These are phyloP conservation scores for Peronosclerospora sorghi DNA, from an alignment of 352 stramenopile species.

Conservation along the genomic window DNA sequence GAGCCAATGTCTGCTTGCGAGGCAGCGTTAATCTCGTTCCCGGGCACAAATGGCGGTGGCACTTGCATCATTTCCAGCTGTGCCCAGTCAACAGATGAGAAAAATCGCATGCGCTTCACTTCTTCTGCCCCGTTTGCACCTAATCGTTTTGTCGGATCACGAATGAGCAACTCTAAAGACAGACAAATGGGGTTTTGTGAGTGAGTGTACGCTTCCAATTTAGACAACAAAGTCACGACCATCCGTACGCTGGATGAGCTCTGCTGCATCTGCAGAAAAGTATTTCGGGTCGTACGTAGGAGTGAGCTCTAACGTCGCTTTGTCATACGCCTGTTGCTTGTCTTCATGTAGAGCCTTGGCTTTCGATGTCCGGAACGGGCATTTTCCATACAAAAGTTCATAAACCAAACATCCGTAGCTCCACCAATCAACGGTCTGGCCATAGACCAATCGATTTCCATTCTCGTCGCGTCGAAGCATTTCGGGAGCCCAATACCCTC, in stretches of 20 bases:
- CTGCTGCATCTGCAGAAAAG: constrained; percentile 62
- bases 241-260: constrained; percentile 60
- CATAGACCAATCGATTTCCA: constrained; percentile 91
- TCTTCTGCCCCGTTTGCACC: constrained; percentile 60
- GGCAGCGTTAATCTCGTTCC: constrained; percentile 79
- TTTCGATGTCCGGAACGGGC: constrained; percentile 93
- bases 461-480: constrained; percentile 88
- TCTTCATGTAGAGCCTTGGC: constrained; percentile 88
- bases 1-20: constrained; percentile 72
- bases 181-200: background rate
- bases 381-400: constrained; percentile 94
- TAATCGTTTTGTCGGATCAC: constrained; percentile 60
- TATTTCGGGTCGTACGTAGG: constrained; percentile 71
- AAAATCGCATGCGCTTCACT: constrained; percentile 75
- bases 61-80: constrained; percentile 61
- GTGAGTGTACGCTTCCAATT: no score
- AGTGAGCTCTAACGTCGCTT: constrained; percentile 66
- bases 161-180: constrained; percentile 51
- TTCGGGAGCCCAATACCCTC: constrained; percentile 93
- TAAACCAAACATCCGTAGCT: constrained; percentile 96
- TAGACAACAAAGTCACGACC: background rate
- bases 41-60: constrained; percentile 58
- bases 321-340: constrained; percentile 83
- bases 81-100: constrained; percentile 61
- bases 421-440: constrained; percentile 94